A percentile compares a stretch with the other conserved stretches of the same genome.
Conservation (phyloP, 352 stramenopile genomes). For the Phytophthora idaei region DNA sequence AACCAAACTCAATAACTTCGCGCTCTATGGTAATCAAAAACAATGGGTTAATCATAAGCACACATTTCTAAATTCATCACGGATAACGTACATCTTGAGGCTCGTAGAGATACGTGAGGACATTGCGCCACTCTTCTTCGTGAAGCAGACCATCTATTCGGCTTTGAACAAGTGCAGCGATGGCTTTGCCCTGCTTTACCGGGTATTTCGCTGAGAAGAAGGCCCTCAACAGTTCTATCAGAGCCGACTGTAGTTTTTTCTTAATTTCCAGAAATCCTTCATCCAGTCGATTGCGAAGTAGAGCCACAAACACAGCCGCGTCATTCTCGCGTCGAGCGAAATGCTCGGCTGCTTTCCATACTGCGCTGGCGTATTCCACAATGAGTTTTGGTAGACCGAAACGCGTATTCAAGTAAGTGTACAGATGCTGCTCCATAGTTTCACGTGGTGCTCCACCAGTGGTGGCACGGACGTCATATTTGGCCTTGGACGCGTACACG, state of each 20-base stretch:
- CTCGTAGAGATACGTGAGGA: conserved; percentile 83
- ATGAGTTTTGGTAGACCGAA: conserved; percentile 80
- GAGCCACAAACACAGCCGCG: conserved; percentile 74
- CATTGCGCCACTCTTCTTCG: conserved; percentile 73
- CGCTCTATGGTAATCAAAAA: conserved; percentile 34
- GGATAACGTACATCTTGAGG: conserved; percentile 57
- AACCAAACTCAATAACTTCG: conserved; percentile 50
- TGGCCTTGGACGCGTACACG: conserved; percentile 75
- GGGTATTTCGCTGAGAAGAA: conserved; percentile 75
- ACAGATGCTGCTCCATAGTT: conserved; percentile 91
- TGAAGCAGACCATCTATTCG: conserved; percentile 45
- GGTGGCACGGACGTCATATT: conserved; percentile 59
- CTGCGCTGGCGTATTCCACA: conserved; percentile 77
- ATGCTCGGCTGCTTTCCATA: conserved; percentile 75
- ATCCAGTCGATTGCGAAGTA: conserved; percentile 82
- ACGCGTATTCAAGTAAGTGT: conserved; percentile 89
- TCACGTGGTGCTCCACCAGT: conserved; percentile 61
- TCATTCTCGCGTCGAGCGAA: conserved; percentile 68
- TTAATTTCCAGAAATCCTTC: conserved; percentile 85
- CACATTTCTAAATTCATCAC: no score
- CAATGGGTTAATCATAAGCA: no score
- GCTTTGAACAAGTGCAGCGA: conserved; percentile 53
- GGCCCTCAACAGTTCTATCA: conserved; percentile 71
- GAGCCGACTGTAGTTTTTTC: conserved; percentile 69
- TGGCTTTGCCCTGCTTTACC: conserved; percentile 63